phyloP scores from a whole-genome alignment of 2,329 filamentous ascomycete genomes.

The Ceratocystis albifundus region DNA sequence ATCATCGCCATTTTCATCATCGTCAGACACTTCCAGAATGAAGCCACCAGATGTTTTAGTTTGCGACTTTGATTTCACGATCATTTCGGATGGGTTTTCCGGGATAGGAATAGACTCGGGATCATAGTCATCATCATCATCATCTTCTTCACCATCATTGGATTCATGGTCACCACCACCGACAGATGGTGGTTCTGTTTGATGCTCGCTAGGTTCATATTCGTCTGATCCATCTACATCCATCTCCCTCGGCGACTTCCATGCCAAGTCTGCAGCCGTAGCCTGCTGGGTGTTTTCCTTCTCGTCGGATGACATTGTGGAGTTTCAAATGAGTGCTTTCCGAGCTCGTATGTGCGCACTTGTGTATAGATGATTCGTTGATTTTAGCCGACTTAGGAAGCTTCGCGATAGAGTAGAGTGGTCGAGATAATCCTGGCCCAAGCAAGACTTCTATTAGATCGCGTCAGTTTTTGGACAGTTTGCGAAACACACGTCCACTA shows the following conservation, averaged over 20 bases:
- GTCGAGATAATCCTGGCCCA: background rate
- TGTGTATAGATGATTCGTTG: background rate
- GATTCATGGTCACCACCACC: slow-evolving; percentile 21
- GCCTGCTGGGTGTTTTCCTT: slow-evolving; percentile 12
- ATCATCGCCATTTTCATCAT: slow-evolving; percentile 38
- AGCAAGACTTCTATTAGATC: background rate
- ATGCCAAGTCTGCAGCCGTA: slow-evolving; percentile 12
- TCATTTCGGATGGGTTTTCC: slow-evolving; percentile 31
- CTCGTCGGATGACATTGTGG: slow-evolving; percentile 15
- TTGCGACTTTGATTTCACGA: slow-evolving; percentile 34
- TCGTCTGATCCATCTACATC: slow-evolving; percentile 23
- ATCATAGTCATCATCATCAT: slow-evolving; percentile 48
- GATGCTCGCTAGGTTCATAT: slow-evolving; percentile 23
- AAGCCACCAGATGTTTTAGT: slow-evolving; percentile 50
- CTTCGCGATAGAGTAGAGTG: background rate
- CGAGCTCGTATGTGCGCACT: too few species aligned
- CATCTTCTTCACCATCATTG: slow-evolving; percentile 27
- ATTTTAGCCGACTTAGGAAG: background rate
- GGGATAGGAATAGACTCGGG: slow-evolving; percentile 42
- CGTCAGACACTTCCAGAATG: slow-evolving; percentile 49
- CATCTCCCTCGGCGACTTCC: slow-evolving; percentile 15
- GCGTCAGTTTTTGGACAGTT: background rate
- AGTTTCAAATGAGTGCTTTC: background rate
- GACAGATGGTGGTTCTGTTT: slow-evolving; percentile 20
- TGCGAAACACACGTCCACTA: background rate